Conservation (phyloP, 441 rosid species). For the Euphorbia schlechtendalii region DNA sequence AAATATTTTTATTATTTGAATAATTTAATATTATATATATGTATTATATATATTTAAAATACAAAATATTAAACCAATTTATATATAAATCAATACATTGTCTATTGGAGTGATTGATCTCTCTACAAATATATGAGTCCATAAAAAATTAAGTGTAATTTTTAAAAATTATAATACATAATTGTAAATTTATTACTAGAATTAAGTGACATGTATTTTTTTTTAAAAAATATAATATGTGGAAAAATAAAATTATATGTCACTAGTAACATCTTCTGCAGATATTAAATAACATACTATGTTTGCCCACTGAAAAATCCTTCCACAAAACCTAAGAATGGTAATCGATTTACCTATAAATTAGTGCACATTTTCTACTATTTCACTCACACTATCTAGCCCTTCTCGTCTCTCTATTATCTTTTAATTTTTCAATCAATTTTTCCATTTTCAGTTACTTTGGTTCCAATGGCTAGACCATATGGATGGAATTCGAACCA, state of each 20-base stretch:
- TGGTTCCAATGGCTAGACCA: conserved; percentile 17
- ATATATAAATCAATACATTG: no score
- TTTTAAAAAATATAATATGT: not conserved
- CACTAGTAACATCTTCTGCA: not conserved
- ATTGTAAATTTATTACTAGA: no score
- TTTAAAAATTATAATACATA: no score
- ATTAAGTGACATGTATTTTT: not conserved
- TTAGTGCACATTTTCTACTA: not conserved
- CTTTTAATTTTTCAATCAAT: not conserved
- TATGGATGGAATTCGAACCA: conserved; percentile 17
- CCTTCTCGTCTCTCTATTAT: not conserved
- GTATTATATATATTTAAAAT: not conserved
- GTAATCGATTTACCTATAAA: conserved; percentile 11
- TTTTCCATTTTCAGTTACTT: not conserved
- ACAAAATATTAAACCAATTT: not conserved
- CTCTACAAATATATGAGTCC: no score
- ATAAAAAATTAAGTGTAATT: no score
- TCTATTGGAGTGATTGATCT: no score
- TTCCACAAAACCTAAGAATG: not conserved
- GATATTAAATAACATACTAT: not conserved
- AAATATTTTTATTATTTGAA: not conserved
- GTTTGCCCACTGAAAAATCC: not conserved
- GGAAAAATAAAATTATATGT: no score
- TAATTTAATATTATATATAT: not conserved
- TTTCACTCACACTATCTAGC: not conserved